Base-by-base conservation (phyloP, 2,329 filamentous ascomycete species). In the Pyrenochaeta sp. region DNA sequence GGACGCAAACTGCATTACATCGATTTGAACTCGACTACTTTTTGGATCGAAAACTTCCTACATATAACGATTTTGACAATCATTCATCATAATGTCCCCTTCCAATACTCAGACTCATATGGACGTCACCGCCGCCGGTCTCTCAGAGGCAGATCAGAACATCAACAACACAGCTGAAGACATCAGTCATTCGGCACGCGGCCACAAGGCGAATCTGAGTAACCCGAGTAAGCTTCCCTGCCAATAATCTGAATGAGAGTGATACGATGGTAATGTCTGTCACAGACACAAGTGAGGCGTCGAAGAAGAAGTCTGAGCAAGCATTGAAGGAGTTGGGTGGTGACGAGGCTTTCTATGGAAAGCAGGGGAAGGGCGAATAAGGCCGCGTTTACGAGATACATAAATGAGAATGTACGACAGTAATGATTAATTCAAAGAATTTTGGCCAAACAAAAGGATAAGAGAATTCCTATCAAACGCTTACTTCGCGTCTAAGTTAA, bases 171-270 rank as follows among this genome's bases (percentile, higher is more conserved):
- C 58, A 7, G 37, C 51, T 7, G 64, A 68, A 44, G 66, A 67
- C 18, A 54, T 59, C 29, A 58, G 51, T 18, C 49, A 68, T 27
- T 29, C 49, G 40, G 61, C 66, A 12, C 44, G 45, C 18, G 79
- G 79, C 12, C 78, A 81, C 66, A 81, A 81, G 68, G 79, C 80
- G 2, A 82, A 82, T 56, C 58, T 82, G 15, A 73, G 75, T 50
- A 82, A 82, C 54, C 78, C 79, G 9, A 81, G 79, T 81, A 67
- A 29, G 59, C 45, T 35, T 5, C 33, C 17, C 2, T 29, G 23
- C 23, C 17, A 2, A 2, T 9, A 4, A n/a, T 6, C 10, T 15
- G 4, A 6, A 2, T 17, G 11, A 14, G 7, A 20, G 33, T 9
- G n/a, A 45, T 2, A 7, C 27, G 15, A 35, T 57, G 23, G 37